phyloP scores from a whole-genome alignment of 169 alveolate species.

The Cryptosporidium xiaoi region DNA sequence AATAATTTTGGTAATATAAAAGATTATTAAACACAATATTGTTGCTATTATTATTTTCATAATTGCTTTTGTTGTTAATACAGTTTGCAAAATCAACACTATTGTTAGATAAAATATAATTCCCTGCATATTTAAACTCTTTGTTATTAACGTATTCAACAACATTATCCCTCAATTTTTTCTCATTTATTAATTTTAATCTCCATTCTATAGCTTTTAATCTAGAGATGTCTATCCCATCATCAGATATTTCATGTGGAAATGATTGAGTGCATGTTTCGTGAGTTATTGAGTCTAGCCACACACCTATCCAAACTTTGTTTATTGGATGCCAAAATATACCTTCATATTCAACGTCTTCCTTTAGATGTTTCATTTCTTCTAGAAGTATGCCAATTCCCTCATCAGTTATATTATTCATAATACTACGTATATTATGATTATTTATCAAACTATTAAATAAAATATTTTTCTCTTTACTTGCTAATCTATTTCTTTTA shows the following conservation, averaged over 20 bases:
- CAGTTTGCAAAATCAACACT: no score
- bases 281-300: constrained; percentile 64
- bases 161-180: constrained; percentile 55
- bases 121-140: constrained; percentile 22
- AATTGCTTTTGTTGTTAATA: no score
- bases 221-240: constrained; percentile 67
- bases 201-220: constrained; percentile 69
- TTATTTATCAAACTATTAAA: neutral
- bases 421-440: constrained; percentile 15
- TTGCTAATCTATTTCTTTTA: constrained; percentile 12
- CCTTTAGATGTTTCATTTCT: constrained; percentile 67
- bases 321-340: constrained; percentile 74
- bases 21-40: no score
- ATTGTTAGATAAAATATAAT: neutral
- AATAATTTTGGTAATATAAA: no score
- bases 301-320: constrained; percentile 68
- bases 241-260: constrained; percentile 42
- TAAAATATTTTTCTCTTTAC: neutral
- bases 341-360: constrained; percentile 61
- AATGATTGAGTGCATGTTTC: constrained; percentile 72
- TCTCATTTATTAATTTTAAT: constrained; percentile 40
- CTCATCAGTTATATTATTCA: constrained; percentile 44
- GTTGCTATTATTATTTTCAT: no score
- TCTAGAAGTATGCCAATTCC: constrained; percentile 42
- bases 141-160: constrained; percentile 61